phyloP scores from a whole-genome alignment of 805 yeast species.

The Kurtzmaniella cleridarum region DNA sequence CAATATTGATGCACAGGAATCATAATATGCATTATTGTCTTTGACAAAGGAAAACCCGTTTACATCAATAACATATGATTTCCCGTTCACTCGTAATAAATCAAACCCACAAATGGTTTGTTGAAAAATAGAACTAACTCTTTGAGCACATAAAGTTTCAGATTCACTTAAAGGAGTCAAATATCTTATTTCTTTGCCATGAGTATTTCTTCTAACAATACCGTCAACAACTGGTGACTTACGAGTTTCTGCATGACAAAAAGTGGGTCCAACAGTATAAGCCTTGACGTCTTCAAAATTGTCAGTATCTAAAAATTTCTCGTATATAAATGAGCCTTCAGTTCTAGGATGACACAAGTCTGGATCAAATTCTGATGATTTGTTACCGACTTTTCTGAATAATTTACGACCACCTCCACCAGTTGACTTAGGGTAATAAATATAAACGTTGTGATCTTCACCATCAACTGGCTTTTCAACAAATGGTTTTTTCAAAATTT shows the following conservation, averaged over 20 bases:
- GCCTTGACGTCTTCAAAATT: constrained; percentile 98
- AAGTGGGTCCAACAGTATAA: constrained; percentile 86
- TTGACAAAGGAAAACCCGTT: constrained; percentile 97
- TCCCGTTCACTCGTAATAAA: constrained; percentile 79
- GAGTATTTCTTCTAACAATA: constrained; percentile 92
- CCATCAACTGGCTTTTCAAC: constrained; percentile 99
- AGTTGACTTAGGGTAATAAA: constrained; percentile 77
- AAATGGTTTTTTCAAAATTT: constrained; percentile 75
- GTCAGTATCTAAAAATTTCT: constrained; percentile 94
- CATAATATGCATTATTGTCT: constrained; percentile 83
- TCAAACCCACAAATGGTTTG: constrained; percentile 98
- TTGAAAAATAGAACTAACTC: constrained; percentile 68
- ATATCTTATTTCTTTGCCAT: constrained; percentile 93
- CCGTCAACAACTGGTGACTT: constrained; percentile 99
- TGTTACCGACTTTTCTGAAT: constrained; percentile 94
- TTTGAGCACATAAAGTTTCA: constrained; percentile 76
- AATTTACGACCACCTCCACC: constrained; percentile 98
- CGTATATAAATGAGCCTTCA: constrained; percentile 88
- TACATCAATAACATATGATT: constrained; percentile 91
- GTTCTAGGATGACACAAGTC: constrained; percentile 68
- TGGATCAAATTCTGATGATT: constrained; percentile 94
- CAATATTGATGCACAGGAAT: constrained; percentile 71
- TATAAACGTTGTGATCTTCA: constrained; percentile 94
- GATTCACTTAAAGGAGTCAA: constrained; percentile 71
- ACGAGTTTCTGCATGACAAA: constrained; percentile 97